A percentile compares a stretch with the other conserved stretches of the same genome.
Evolutionary conservation across 306 rosid species (phyloP).

Genomic region (Quercus aquifolioides): DNA sequence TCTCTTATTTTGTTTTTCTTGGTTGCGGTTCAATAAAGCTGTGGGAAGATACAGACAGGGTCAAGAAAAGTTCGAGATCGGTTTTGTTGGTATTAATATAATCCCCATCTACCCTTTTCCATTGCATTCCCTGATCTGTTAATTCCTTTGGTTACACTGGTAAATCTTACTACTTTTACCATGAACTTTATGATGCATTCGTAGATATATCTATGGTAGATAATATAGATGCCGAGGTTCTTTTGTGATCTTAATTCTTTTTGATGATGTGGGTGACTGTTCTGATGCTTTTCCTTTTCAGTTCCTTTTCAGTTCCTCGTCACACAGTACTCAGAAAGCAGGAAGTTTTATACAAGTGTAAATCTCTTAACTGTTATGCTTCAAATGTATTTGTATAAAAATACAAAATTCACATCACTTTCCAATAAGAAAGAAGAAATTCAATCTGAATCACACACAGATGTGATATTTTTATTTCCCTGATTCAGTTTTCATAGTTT

Average conservation of each 20-base stretch:
- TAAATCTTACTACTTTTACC: background rate
- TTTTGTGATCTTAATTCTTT: background rate
- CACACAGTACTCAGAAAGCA: background rate
- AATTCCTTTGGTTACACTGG: background rate
- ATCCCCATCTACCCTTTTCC: background rate
- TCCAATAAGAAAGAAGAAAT: background rate
- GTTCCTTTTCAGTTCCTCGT: background rate
- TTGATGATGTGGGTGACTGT: background rate
- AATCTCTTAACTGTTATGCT: background rate
- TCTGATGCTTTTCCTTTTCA: background rate
- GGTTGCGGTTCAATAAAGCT: conserved; percentile 99
- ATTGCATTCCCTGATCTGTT: background rate
- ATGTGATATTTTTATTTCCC: background rate
- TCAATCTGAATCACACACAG: background rate
- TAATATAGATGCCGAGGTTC: background rate
- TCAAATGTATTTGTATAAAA: background rate
- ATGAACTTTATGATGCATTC: no score
- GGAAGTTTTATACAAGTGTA: background rate
- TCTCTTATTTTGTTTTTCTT: background rate
- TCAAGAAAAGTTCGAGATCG: conserved; percentile 33
- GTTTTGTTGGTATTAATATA: conserved; percentile 1
- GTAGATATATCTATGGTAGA: no score
- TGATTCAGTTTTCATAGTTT: background rate
- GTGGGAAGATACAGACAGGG: conserved; percentile 97
- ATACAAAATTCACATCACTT: background rate